Evolutionary conservation across 306 rosid genomes (phyloP).

Genomic region (Ammopiptanthus mongolicus): DNA sequence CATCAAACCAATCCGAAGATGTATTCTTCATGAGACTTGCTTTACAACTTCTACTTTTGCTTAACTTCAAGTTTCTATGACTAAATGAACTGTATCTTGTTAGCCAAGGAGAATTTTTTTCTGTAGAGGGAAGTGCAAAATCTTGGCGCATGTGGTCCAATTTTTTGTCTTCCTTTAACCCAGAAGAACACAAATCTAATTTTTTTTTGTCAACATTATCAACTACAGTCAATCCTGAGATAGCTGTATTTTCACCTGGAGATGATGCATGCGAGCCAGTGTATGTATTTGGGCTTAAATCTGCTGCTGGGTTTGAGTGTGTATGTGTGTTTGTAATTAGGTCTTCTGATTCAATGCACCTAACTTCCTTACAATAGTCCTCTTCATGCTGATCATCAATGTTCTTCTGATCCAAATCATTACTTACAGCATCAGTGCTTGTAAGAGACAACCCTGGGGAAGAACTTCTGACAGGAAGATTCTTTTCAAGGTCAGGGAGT

Average conservation of each 20-base stretch:
- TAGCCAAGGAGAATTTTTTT: slow-evolving; percentile 40
- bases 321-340: slow-evolving; percentile 25
- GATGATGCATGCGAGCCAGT: slow-evolving; percentile 43
- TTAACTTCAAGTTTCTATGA: slow-evolving; percentile 35
- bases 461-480: slow-evolving; percentile 37
- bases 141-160: slow-evolving; percentile 25
- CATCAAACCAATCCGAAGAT: slow-evolving; percentile 49
- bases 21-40: slow-evolving; percentile 49
- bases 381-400: slow-evolving; percentile 52
- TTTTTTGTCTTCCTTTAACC: slow-evolving; percentile 31
- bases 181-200: slow-evolving; percentile 33
- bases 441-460: slow-evolving; percentile 35
- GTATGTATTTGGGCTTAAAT: slow-evolving; percentile 41
- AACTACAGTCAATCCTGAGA: slow-evolving; percentile 32
- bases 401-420: slow-evolving; percentile 34
- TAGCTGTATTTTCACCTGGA: slow-evolving; percentile 41
- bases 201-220: slow-evolving; percentile 37
- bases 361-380: slow-evolving; percentile 70
- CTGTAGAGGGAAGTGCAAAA: slow-evolving; percentile 44
- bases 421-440: slow-evolving; percentile 28
- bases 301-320: slow-evolving; percentile 35
- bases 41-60: slow-evolving; percentile 77
- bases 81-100: slow-evolving; percentile 24
- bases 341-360: slow-evolving; percentile 71
- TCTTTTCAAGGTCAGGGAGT: slow-evolving; percentile 56